Percentiles rank a stretch among this genome's conserved stretches.
Evolutionary conservation across 495 filamentous ascomycete genomes (phyloP).

Genomic region (Neurospora sp.): DNA sequence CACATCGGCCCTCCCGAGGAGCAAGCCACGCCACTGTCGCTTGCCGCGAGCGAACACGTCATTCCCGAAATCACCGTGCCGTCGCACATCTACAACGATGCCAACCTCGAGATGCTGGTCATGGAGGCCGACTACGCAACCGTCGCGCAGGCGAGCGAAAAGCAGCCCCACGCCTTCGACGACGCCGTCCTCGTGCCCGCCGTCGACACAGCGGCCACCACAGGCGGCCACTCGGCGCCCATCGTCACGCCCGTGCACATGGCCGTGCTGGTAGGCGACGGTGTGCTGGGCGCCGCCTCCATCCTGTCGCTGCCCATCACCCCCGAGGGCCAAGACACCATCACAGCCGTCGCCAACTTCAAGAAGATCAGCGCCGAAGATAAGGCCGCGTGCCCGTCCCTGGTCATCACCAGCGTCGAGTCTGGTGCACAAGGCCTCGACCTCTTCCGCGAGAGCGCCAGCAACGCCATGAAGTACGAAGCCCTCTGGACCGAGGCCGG

Average conservation of each 20-base stretch:
- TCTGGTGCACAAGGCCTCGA: slow-evolving; percentile 48
- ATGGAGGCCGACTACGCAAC: slow-evolving; percentile 40
- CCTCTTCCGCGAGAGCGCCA: slow-evolving; percentile 54
- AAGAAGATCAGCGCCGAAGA: slow-evolving; percentile 25
- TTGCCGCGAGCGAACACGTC: slow-evolving; percentile 17
- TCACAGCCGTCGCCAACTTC: slow-evolving; percentile 34
- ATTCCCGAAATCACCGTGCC: slow-evolving; percentile 46
- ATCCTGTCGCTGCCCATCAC: slow-evolving; percentile 28
- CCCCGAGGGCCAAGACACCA: slow-evolving; percentile 23
- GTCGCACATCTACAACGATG: slow-evolving; percentile 53
- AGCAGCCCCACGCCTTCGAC: slow-evolving; percentile 23
- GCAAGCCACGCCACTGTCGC: slow-evolving; percentile 6
- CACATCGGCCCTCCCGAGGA: slow-evolving; percentile 23
- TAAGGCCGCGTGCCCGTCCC: slow-evolving; percentile 22
- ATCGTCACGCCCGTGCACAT: slow-evolving; percentile 81
- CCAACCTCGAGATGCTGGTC: slow-evolving; percentile 73
- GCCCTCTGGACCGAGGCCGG: slow-evolving; percentile 63
- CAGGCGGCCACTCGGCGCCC: slow-evolving; percentile 47
- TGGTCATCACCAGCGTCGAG: slow-evolving; percentile 25
- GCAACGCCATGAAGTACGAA: slow-evolving; percentile 61
- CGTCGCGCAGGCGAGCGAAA: slow-evolving; percentile 24
- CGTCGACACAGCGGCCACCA: slow-evolving; percentile 55
- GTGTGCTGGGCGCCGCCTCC: slow-evolving; percentile 36
- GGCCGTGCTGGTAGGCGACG: slow-evolving; percentile 63
- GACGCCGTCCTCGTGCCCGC: slow-evolving; percentile 63